Evolutionary conservation across 192 early-diverging fungal species (phyloP).

Genomic region (Backusella australiensis): DNA sequence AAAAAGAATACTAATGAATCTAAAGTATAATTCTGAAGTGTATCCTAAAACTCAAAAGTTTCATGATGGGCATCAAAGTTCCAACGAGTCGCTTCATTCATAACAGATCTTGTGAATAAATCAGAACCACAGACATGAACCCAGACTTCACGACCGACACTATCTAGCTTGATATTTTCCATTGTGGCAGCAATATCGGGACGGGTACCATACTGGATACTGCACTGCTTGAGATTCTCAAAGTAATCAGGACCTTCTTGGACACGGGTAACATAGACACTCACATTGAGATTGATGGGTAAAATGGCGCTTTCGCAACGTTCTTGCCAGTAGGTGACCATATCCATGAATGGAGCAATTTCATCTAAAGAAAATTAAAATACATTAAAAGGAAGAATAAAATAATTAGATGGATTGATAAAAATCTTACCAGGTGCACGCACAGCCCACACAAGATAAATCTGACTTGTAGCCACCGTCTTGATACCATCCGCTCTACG

Average conservation of each 20-base stretch:
- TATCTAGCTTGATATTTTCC: constrained; percentile 18
- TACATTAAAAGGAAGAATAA: neutral
- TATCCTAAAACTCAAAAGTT: constrained; percentile 42
- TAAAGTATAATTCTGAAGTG: neutral
- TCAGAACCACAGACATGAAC: constrained; percentile 38
- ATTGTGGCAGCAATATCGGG: constrained; percentile 27
- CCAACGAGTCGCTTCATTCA: constrained; percentile 27
- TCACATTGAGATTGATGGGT: constrained; percentile 17
- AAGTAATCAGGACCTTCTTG: constrained; percentile 8
- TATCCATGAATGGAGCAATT: constrained; percentile 16
- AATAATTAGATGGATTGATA: neutral
- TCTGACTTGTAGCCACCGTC: constrained; percentile 29
- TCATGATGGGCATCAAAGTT: constrained; percentile 35
- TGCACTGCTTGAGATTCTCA: neutral
- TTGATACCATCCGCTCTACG: constrained; percentile 22
- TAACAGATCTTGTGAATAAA: constrained; percentile 27
- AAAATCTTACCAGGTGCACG: constrained; percentile 27
- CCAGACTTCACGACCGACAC: constrained; percentile 24
- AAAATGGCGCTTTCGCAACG: constrained; percentile 7
- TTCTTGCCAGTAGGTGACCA: constrained; percentile 24
- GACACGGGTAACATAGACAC: constrained; percentile 27
- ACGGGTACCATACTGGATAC: constrained; percentile 17
- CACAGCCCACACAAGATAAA: constrained; percentile 44
- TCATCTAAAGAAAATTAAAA: constrained; percentile 12
- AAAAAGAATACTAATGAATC: neutral